Base-by-base conservation (phyloP, 371 early-diverging fungal genomes). In the Apophysomyces ossiformis region DNA sequence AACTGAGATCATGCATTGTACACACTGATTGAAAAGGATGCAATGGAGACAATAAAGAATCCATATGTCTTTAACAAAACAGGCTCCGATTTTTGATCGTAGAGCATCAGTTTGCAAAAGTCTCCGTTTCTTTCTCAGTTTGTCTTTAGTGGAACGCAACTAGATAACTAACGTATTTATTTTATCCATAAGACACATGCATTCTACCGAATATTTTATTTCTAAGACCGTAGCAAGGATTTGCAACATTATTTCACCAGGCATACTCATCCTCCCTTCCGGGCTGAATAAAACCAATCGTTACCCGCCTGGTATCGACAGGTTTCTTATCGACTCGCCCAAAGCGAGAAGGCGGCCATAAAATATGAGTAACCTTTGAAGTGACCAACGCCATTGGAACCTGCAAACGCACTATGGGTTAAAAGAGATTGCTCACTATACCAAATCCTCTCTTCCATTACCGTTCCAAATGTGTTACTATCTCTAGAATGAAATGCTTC, bases 381-480 rank as follows among this genome's bases (percentile, higher is more conserved):
- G 71, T 78, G 38, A 94, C 79, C 32, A 94, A 74, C 6, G 85
- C 92, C 66, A 94, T 73, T 4, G 94, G 91, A 0, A 93, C 82
- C 85, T 85, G 60, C 41, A 13, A 26, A 26, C 3, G 8, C 41
- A 2, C 4, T 9, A 36, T 35, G 36, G 1, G 21, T 11, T 37
- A 50, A 18, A 2, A 50, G 8, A 9, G 0, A n/a, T 18, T 18
- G 16, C 54, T 21, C n/a, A 2, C n/a, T 21, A n/a, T 21, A n/a
- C 7, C n/a, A 32, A 15, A 46, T 45, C 9, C 35, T 5, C 26
- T 61, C 15, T 13, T 35, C 15, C 46, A 36, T 85, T 85, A 90
- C 89, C 0, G 95, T 92, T 61, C 97, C 97, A 80, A 91, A 95
- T 4, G 82, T 68, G 74, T 94, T 95, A 70, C 93, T 93, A 67